Conservation (phyloP, 2,329 filamentous ascomycete genomes). For the Pseudogymnoascus sp. region DNA sequence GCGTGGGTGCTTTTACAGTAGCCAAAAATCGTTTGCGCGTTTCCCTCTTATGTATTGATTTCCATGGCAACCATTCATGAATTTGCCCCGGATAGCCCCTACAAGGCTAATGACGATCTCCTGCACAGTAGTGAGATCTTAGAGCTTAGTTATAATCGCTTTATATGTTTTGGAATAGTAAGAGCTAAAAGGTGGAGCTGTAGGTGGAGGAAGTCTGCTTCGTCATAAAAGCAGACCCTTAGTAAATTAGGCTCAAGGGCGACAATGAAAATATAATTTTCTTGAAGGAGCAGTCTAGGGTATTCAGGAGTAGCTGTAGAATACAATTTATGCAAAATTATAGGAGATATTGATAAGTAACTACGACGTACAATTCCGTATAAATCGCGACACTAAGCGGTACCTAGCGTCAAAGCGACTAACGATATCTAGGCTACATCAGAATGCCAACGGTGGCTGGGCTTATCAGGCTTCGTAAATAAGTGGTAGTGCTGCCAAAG, state of each 20-base stretch:
- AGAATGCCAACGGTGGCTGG: no score
- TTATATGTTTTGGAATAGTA: conserved; percentile 8
- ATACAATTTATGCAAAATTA: background rate
- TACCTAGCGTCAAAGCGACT: no score
- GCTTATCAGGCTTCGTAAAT: no score
- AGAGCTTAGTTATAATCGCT: conserved; percentile 5
- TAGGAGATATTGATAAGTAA: background rate
- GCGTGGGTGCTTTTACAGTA: background rate
- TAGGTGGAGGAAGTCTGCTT: conserved; percentile 4
- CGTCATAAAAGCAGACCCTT: conserved; percentile 14
- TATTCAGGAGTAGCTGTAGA: conserved; percentile 12
- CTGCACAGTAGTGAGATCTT: conserved; percentile 2
- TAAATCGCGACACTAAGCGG: no score
- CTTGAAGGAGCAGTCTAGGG: conserved; percentile 12
- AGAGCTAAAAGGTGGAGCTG: conserved; percentile 10
- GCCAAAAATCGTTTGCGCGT: conserved; percentile 10
- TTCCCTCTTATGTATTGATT: no score
- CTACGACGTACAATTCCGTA: no score
- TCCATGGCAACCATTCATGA: conserved; percentile 15
- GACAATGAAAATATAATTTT: conserved; percentile 15
- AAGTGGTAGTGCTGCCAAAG: no score
- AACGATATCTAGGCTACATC: no score
- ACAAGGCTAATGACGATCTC: conserved; percentile 13
- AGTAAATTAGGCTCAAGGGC: conserved; percentile 16
- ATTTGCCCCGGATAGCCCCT: background rate